phyloP scores from a whole-genome alignment of 2,329 filamentous ascomycete genomes.

The Fusarium nanum region DNA sequence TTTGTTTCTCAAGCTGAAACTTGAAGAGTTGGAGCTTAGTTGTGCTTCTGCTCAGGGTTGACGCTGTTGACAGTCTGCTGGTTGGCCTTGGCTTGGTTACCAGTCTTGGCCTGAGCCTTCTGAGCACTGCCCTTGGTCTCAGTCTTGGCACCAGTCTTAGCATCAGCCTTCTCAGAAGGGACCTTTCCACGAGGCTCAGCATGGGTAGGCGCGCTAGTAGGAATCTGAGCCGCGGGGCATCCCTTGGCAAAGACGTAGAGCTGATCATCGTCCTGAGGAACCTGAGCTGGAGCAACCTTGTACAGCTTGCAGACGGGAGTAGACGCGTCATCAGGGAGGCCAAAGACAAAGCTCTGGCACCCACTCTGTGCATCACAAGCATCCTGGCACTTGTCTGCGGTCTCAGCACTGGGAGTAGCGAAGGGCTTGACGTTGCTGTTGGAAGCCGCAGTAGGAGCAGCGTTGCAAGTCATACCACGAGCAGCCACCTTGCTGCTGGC shows the following conservation, averaged over 20 bases:
- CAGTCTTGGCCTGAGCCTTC: background rate
- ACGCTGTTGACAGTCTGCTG: background rate
- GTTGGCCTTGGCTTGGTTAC: background rate
- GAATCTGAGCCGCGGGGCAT: constrained; percentile 3
- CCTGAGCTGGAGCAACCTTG: constrained; percentile 12
- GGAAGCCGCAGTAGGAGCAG: constrained; percentile 5
- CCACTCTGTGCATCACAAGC: constrained; percentile 3
- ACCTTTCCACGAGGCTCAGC: constrained; percentile 4
- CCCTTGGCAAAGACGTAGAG: constrained; percentile 22
- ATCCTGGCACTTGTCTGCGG: constrained; percentile 17
- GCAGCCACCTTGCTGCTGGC: background rate
- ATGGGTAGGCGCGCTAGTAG: constrained; percentile 1
- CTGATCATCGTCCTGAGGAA: constrained; percentile 8
- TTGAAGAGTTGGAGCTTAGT: background rate
- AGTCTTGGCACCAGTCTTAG: background rate
- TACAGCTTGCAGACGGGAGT: constrained; percentile 19
- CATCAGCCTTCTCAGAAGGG: background rate
- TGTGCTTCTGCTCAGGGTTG: background rate
- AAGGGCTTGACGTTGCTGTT: constrained; percentile 16
- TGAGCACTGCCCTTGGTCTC: background rate
- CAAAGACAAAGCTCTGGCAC: constrained; percentile 25
- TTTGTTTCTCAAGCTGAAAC: background rate
- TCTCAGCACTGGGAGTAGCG: constrained; percentile 6
- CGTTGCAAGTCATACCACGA: constrained; percentile 2
- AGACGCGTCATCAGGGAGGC: constrained; percentile 11